phyloP scores from a whole-genome alignment of 306 rosid species.

The Albizia julibrissin region DNA sequence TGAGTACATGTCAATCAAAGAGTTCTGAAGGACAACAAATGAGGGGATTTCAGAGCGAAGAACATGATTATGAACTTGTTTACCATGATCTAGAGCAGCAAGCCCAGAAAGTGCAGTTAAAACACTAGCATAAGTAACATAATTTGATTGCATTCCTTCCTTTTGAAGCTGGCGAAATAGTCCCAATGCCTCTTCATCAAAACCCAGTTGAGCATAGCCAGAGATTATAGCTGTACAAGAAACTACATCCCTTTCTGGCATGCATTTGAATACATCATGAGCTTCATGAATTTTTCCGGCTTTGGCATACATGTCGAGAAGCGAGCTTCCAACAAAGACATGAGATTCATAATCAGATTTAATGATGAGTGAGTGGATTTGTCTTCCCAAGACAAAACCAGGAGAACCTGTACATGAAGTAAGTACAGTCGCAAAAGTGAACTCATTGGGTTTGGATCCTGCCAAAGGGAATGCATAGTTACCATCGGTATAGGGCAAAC shows the following conservation, averaged over 20 bases:
- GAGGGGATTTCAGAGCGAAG: conserved; percentile 61
- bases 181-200: conserved; percentile 73
- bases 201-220: conserved; percentile 87
- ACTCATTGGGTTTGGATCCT: conserved; percentile 81
- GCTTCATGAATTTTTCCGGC: conserved; percentile 77
- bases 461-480: conserved; percentile 32
- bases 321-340: conserved; percentile 86
- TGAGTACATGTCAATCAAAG: conserved; percentile 90
- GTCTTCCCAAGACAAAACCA: conserved; percentile 64
- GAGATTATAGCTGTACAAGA: conserved; percentile 85
- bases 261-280: conserved; percentile 55
- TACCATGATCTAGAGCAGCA: conserved; percentile 86
- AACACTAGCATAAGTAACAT: conserved; percentile 79
- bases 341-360: conserved; percentile 63
- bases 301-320: conserved; percentile 93
- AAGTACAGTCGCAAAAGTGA: conserved; percentile 78
- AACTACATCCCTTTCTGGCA: conserved; percentile 87
- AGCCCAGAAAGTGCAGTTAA: conserved; percentile 88
- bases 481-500: conserved; percentile 15
- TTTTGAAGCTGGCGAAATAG: conserved; percentile 64
- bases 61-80: conserved; percentile 76
- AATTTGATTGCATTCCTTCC: conserved; percentile 81
- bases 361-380: conserved; percentile 69
- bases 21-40: conserved; percentile 77
- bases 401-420: conserved; percentile 66